phyloP scores from a whole-genome alignment of 2,329 filamentous ascomycete genomes.

The Penicillium nordicum region DNA sequence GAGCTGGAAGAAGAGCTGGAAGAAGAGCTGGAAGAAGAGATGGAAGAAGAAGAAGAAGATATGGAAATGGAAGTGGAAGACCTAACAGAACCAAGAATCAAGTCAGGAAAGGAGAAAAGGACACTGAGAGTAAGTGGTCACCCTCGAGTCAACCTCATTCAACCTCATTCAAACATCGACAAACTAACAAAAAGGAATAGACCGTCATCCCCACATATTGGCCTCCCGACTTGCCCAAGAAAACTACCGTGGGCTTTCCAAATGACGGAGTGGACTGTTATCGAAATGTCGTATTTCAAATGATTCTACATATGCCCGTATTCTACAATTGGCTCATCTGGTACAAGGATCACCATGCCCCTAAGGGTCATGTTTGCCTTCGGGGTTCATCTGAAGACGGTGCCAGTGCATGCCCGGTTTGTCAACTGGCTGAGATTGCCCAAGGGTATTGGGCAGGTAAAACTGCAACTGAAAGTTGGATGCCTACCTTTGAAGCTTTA shows the following conservation, averaged over 20 bases:
- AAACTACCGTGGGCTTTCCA: constrained; percentile 1
- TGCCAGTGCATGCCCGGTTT: constrained; percentile 5
- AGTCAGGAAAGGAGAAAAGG: background rate
- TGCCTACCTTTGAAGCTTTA: background rate
- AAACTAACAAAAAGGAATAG: background rate
- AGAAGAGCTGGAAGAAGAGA: no score
- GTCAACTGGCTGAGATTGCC: constrained; percentile 15
- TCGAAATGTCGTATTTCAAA: constrained; percentile 24
- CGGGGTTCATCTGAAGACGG: background rate
- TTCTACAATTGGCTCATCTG: constrained; percentile 24
- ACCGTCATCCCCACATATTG: background rate
- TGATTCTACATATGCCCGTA: constrained; percentile 26
- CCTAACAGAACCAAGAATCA: background rate
- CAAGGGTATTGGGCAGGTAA: constrained; percentile 17
- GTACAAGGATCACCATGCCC: constrained; percentile 7
- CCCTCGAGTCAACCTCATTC: background rate
- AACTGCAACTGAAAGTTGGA: background rate
- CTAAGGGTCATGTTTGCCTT: background rate
- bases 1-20: no score
- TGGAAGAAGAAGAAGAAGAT: background rate
- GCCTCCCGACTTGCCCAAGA: background rate
- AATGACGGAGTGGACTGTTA: constrained; percentile 20
- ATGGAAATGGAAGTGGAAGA: background rate
- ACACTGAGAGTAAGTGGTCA: background rate
- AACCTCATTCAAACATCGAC: background rate